These are phyloP conservation scores for Kodamaea sp. DNA, from an alignment of 1,139 yeast species.

Conservation along the genomic window DNA sequence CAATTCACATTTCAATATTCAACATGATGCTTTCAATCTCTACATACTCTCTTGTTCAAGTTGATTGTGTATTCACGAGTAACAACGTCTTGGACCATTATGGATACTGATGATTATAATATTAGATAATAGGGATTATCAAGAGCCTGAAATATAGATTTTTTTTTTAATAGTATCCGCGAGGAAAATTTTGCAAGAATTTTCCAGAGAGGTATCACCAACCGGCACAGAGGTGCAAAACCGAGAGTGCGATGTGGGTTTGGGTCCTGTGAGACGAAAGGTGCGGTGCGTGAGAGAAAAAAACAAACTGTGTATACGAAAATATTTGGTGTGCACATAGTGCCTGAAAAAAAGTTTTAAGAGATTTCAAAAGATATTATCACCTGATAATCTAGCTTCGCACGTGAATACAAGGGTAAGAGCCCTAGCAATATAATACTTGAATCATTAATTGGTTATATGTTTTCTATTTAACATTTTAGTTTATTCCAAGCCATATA, in stretches of 20 bases:
- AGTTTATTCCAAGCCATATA: slow-evolving; percentile 19
- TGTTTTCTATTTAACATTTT: neutral
- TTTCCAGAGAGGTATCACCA: slow-evolving; percentile 5
- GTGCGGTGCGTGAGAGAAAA: too few species aligned
- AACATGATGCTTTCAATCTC: neutral
- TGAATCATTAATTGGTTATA: too few species aligned
- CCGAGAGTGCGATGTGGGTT: too few species aligned
- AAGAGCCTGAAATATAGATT: slow-evolving; percentile 4
- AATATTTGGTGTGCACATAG: too few species aligned
- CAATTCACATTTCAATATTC: neutral
- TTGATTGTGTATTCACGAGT: slow-evolving; percentile 99
- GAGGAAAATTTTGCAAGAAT: slow-evolving; percentile 5
- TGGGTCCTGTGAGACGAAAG: too few species aligned
- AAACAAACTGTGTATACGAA: too few species aligned
- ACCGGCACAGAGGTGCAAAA: too few species aligned
- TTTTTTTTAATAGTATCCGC: slow-evolving; percentile 4
- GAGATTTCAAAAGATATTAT: too few species aligned
- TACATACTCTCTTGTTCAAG: slow-evolving; percentile 98
- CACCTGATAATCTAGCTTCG: too few species aligned
- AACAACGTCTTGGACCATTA: slow-evolving; percentile 99
- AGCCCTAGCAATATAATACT: slow-evolving; percentile 7
- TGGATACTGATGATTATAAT: slow-evolving; percentile 23
- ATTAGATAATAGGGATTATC: slow-evolving; percentile 9
- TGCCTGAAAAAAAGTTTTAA: too few species aligned
- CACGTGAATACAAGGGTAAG: slow-evolving; percentile 5